phyloP scores from a whole-genome alignment of 139 green algal genomes.

The Pleodorina starrii region DNA sequence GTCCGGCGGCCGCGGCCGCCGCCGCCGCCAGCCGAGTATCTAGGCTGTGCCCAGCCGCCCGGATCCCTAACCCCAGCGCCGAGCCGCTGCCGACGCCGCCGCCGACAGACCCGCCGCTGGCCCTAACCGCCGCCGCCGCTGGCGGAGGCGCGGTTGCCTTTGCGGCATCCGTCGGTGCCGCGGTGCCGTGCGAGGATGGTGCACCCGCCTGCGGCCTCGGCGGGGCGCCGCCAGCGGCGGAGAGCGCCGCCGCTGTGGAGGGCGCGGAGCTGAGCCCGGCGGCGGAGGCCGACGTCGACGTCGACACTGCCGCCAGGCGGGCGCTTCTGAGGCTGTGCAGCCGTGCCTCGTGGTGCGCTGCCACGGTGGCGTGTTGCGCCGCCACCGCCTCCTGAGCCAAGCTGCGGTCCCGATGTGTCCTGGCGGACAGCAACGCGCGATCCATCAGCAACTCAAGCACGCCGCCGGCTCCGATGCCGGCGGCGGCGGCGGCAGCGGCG shows the following conservation, averaged over 20 bases:
- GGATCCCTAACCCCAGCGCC: neutral
- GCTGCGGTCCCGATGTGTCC: constrained; percentile 48
- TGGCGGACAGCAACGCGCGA: constrained; percentile 3
- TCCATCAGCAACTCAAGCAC: constrained; percentile 22
- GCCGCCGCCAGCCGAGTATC: neutral
- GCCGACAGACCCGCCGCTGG: neutral
- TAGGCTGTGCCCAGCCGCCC: too few species aligned
- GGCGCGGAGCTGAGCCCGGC: neutral
- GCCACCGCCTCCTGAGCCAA: constrained; percentile 56
- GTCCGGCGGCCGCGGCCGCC: too few species aligned
- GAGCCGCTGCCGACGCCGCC: neutral
- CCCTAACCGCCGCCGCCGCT: neutral
- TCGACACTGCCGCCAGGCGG: neutral
- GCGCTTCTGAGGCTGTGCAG: constrained; percentile 20
- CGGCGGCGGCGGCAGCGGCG: neutral
- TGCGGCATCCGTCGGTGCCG: too few species aligned
- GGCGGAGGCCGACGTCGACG: neutral
- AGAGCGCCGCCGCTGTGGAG: neutral
- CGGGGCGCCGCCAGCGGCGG: neutral
- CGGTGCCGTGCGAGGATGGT: neutral
- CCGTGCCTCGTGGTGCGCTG: constrained; percentile 21
- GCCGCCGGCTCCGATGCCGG: neutral
- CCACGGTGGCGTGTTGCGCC: constrained; percentile 44
- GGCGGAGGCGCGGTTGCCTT: neutral
- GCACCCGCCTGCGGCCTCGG: too few species aligned